Evolutionary conservation across 495 filamentous ascomycete genomes (phyloP).

Genomic region (Talaromyces liani): DNA sequence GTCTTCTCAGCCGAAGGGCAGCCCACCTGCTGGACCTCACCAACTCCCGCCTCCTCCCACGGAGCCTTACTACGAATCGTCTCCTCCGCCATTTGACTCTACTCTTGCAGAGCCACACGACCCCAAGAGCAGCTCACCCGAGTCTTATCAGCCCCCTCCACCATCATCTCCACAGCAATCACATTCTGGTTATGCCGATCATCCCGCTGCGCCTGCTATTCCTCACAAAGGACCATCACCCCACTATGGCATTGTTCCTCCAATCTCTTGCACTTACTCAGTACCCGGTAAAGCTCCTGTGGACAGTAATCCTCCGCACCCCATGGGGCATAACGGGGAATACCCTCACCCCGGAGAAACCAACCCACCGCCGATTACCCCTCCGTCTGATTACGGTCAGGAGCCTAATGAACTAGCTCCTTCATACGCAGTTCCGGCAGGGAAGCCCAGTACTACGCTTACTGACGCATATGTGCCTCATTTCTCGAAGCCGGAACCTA

Average conservation of each 20-base stretch:
- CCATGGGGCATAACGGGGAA: background rate
- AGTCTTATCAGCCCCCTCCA: background rate
- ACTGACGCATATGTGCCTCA: background rate
- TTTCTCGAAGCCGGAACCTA: background rate
- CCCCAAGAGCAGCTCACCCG: background rate
- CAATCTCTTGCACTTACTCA: background rate
- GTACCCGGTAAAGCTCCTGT: no score
- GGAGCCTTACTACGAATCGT: background rate
- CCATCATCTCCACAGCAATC: background rate
- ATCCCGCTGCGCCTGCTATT: background rate
- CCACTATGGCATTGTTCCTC: background rate
- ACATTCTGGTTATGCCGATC: background rate
- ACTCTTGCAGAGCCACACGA: background rate
- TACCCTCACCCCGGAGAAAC: background rate
- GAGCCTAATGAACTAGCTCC: background rate
- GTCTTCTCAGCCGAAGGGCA: background rate
- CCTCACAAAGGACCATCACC: background rate
- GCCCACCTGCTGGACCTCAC: background rate
- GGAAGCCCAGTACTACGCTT: background rate
- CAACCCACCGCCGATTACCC: background rate
- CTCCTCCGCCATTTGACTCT: background rate
- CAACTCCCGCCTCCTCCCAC: background rate
- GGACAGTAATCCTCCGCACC: no score
- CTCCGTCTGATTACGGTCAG: background rate
- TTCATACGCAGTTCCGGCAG: background rate